Base-by-base conservation (phyloP, 768 basidiomycete genomes). In the Hygrophoropsis aurantiaca region DNA sequence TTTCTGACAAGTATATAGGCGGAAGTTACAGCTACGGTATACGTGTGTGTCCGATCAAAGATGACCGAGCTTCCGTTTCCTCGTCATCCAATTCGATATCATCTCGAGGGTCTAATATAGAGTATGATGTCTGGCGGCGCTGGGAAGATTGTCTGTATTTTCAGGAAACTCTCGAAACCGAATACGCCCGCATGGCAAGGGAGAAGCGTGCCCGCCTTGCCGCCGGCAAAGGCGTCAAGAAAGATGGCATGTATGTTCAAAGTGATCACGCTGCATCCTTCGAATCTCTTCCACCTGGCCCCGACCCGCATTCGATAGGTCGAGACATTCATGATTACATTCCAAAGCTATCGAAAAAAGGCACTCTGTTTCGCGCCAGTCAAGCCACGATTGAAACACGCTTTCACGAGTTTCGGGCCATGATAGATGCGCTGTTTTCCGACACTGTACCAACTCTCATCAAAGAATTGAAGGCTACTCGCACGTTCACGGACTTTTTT, bases 61-160 rank as follows among this genome's bases (percentile, higher is more conserved):
- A 53, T 18, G 68, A 69, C 7, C 62, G 75, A 47, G 58, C 66
- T 19, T 62, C 58, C 15, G 34, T 49, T 20, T 30, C 33, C 19
- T 47, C 57, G 4, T 42, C 54, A 3, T 51, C 49, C 11, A 56
- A 66, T 7, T 79, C 77, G 19, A 50, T 66, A 23, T 71, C 62
- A 18, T 74, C 75, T 5, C 45, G 58, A 25, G 58, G 56, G 15
- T 67, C 66, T 2, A 49, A 66, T 38, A 56, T 63, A 8, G 81
- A 81, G 47, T 91, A 92, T 57, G 84, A 85, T 11, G 72, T 92
- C 30, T 89, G 86, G 80, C 74, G 90, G 21, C 72, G 76, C 38
- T 92, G 90, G 90, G 90, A 90, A 47, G 90, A 92, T 56, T 90
- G 87, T 49, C 69, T 92, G 9, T 79, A 73, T 70, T 83, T 90